Evolutionary conservation across 2,329 filamentous ascomycete species (phyloP).

Genomic region (Aureobasidium sp.): DNA sequence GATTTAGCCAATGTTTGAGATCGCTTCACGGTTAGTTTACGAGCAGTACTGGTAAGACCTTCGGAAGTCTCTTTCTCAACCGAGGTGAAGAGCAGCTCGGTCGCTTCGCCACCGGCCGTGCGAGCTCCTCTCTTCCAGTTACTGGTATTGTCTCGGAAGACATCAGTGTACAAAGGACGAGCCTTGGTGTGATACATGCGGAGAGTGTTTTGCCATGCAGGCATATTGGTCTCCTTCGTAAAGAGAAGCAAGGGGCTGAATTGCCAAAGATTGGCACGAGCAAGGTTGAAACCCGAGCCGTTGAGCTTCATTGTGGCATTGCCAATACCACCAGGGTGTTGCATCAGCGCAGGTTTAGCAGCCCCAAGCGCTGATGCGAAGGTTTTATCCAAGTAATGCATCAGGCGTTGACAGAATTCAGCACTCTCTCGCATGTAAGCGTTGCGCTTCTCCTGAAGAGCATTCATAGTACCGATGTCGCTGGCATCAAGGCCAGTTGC

Average conservation of each 20-base stretch:
- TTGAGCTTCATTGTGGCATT: constrained; percentile 56
- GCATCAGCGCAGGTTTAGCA: constrained; percentile 37
- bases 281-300: constrained; percentile 59
- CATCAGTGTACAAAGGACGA: constrained; percentile 68
- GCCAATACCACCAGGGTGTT: constrained; percentile 28
- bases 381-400: constrained; percentile 72
- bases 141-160: constrained; percentile 70
- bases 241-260: constrained; percentile 86
- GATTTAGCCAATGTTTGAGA: constrained; percentile 78
- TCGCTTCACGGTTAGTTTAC: constrained; percentile 88
- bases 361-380: constrained; percentile 65
- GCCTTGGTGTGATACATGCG: constrained; percentile 73
- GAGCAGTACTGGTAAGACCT: constrained; percentile 63
- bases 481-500: constrained; percentile 59
- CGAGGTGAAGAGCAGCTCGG: constrained; percentile 69
- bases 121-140: constrained; percentile 54
- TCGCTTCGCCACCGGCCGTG: constrained; percentile 28
- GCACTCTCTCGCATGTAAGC: constrained; percentile 72
- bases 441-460: constrained; percentile 89
- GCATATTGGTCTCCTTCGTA: constrained; percentile 71
- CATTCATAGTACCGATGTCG: constrained; percentile 76
- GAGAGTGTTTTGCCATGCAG: constrained; percentile 75
- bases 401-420: constrained; percentile 70
- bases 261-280: constrained; percentile 72
- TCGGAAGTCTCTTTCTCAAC: constrained; percentile 71